Percentiles rank a stretch among this genome's conserved stretches.
Conservation (phyloP, 371 early-diverging fungal species). For the Apophysomyces trapeziformis region DNA sequence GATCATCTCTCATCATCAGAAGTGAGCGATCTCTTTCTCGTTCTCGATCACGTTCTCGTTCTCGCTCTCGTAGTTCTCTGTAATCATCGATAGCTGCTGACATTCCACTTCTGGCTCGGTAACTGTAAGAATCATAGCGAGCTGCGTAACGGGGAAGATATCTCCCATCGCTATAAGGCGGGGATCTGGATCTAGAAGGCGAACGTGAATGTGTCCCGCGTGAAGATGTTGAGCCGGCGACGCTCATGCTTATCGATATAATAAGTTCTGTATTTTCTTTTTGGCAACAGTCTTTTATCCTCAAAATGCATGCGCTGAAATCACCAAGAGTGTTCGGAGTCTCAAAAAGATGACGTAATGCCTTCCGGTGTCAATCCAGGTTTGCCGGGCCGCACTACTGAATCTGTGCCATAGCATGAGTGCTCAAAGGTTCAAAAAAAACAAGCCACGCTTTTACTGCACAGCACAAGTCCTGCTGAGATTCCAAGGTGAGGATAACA, state of each 20-base stretch:
- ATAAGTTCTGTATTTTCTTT: no score
- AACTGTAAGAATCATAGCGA: conserved; percentile 45
- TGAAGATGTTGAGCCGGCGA: conserved; percentile 56
- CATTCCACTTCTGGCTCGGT: conserved; percentile 44
- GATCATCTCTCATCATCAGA: conserved; percentile 45
- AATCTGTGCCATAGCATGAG: no score
- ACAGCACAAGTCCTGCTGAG: no score
- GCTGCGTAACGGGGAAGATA: conserved; percentile 41
- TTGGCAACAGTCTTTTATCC: no score
- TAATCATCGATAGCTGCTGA: conserved; percentile 50
- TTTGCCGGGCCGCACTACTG: no score
- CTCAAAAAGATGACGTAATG: no score
- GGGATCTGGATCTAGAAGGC: conserved; percentile 54
- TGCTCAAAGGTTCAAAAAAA: no score
- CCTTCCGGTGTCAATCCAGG: no score
- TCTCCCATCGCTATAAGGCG: conserved; percentile 50
- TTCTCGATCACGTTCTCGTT: conserved; percentile 53
- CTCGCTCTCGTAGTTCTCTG: conserved; percentile 56
- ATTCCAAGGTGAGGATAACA: no score
- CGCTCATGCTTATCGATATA: conserved; percentile 40
- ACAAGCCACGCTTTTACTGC: no score
- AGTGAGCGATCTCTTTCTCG: conserved; percentile 45
- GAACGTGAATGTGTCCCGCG: conserved; percentile 53
- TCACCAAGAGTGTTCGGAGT: no score
- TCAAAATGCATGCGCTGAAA: no score